Percentiles rank a stretch among this genome's conserved stretches.
These are phyloP conservation scores for Iberis pinnata DNA, from an alignment of 345 rosid genomes.

Conservation along the genomic window DNA sequence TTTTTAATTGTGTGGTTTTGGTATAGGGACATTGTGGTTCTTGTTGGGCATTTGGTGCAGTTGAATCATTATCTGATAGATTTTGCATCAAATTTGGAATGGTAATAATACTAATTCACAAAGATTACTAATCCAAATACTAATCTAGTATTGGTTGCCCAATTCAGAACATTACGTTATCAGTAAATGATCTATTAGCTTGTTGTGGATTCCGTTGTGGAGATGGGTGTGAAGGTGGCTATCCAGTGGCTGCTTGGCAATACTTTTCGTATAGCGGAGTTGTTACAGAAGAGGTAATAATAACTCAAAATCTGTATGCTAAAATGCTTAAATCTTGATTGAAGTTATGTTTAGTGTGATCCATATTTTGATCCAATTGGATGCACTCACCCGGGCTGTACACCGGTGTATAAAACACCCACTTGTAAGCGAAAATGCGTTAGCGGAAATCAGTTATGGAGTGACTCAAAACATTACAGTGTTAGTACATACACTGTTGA, in stretches of 20 bases:
- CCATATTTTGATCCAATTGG: slow-evolving; percentile 84
- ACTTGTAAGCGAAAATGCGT: slow-evolving; percentile 69
- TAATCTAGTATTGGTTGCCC: neutral
- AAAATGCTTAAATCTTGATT: neutral
- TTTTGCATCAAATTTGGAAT: slow-evolving; percentile 78
- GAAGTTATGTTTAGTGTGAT: slow-evolving; percentile 51
- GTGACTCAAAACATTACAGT: slow-evolving; percentile 67
- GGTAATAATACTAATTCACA: slow-evolving; percentile 39
- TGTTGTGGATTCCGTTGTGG: slow-evolving; percentile 97
- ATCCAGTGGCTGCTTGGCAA: slow-evolving; percentile 64
- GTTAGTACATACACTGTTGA: slow-evolving; percentile 57
- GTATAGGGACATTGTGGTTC: slow-evolving; percentile 96
- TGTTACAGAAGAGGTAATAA: slow-evolving; percentile 80
- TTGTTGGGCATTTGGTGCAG: slow-evolving; percentile 99
- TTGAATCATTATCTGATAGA: slow-evolving; percentile 90
- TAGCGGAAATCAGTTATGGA: slow-evolving; percentile 63
- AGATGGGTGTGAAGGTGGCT: slow-evolving; percentile 82
- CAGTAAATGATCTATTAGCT: slow-evolving; percentile 84
- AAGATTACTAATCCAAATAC: neutral
- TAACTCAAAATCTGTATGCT: no score
- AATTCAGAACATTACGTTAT: slow-evolving; percentile 67
- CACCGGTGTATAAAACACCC: slow-evolving; percentile 83
- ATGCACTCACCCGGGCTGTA: slow-evolving; percentile 97
- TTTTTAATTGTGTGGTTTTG: slow-evolving; percentile 23
- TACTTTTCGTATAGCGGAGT: slow-evolving; percentile 70